Conservation (phyloP, 148 eudicot genomes). For the Diospyros kaki region DNA sequence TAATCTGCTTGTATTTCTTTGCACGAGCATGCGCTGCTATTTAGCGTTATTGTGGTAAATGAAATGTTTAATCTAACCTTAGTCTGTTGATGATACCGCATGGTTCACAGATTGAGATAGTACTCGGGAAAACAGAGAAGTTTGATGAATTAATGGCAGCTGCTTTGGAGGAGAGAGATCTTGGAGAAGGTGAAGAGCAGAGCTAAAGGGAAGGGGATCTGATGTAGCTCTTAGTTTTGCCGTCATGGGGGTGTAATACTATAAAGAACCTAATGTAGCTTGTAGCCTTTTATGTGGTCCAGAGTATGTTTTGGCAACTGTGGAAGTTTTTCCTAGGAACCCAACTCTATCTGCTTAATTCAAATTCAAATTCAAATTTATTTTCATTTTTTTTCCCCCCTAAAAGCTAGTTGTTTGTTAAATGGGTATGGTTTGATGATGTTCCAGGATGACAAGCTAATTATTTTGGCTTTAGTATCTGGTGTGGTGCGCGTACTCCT, state of each 20-base stretch:
- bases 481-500: no score
- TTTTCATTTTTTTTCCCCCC: not conserved
- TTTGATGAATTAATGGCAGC: constrained; percentile 88
- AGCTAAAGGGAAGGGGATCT: constrained; percentile 10
- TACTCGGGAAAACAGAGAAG: constrained; percentile 65
- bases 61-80: not conserved
- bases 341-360: not conserved
- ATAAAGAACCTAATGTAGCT: not conserved
- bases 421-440: not conserved
- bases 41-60: not conserved
- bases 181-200: constrained; percentile 37
- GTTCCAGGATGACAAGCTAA: not conserved
- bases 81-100: not conserved
- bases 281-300: not conserved
- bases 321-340: not conserved
- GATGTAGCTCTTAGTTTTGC: not conserved
- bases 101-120: constrained; percentile 56
- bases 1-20: not conserved
- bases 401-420: not conserved
- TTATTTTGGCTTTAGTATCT: no score
- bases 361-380: not conserved
- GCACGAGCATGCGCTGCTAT: not conserved
- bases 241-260: not conserved
- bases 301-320: not conserved
- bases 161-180: constrained; percentile 31